These are phyloP conservation scores for Rhodotorula sp. DNA, from an alignment of 1,284 basidiomycete genomes.

Conservation along the genomic window DNA sequence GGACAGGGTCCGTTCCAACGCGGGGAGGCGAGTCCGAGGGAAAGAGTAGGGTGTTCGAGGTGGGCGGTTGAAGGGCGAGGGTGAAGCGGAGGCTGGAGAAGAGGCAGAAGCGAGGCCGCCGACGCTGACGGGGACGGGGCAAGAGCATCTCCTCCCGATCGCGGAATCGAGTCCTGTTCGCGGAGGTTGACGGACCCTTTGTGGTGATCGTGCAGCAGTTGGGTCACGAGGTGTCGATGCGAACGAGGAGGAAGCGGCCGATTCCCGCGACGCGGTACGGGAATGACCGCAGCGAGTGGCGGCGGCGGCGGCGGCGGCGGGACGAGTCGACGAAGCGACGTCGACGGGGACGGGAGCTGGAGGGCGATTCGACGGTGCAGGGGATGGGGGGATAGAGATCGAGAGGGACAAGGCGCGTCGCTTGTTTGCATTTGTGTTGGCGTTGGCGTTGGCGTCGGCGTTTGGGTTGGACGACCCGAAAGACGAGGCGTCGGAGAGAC, in stretches of 20 bases:
- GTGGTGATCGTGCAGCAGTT: no score
- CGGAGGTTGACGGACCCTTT: no score
- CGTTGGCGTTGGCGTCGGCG: background rate
- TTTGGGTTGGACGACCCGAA: background rate
- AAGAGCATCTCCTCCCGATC: no score
- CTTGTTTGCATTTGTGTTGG: background rate
- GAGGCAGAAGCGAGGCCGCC: no score
- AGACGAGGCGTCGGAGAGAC: background rate
- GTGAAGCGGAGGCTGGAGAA: background rate
- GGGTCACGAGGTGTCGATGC: no score
- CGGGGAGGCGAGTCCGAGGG: background rate
- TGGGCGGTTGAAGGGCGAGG: background rate
- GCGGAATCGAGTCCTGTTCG: no score
- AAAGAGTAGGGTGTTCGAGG: constrained; percentile 1
- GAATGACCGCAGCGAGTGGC: background rate
- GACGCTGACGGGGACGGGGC: no score
- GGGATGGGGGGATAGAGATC: constrained; percentile 2
- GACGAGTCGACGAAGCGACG: background rate
- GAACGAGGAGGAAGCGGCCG: no score
- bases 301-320: background rate
- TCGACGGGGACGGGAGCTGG: background rate
- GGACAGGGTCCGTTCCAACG: background rate
- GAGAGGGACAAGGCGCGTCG: constrained; percentile 8
- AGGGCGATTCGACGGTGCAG: background rate
- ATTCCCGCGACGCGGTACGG: no score